Evolutionary conservation across 208 protist species (phyloP).

Genomic region (Wallacemonas sp.): DNA sequence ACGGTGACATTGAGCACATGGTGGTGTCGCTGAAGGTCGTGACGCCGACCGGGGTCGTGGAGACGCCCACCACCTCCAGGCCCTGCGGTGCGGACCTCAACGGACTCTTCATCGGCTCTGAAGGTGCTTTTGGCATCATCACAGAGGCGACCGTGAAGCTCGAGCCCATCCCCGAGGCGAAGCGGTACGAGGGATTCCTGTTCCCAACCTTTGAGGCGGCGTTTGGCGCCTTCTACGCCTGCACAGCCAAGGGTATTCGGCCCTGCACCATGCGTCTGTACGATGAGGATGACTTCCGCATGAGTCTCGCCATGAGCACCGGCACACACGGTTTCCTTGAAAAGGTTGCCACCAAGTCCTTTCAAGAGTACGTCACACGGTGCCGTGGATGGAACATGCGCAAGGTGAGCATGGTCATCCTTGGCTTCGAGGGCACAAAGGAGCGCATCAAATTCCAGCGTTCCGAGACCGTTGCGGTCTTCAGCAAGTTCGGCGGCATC

Average conservation of each 20-base stretch:
- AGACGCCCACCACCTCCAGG: slow-evolving; percentile 78
- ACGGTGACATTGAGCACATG: slow-evolving; percentile 95
- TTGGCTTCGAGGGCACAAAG: slow-evolving; percentile 86
- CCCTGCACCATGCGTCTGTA: slow-evolving; percentile 91
- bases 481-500: slow-evolving; percentile 59
- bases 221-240: slow-evolving; percentile 80
- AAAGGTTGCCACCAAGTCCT: slow-evolving; percentile 48
- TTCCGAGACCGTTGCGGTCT: slow-evolving; percentile 49
- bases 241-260: slow-evolving; percentile 77
- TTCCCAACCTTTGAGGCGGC: slow-evolving; percentile 88
- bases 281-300: slow-evolving; percentile 90
- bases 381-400: slow-evolving; percentile 72
- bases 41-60: slow-evolving; percentile 89
- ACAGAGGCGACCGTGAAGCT: slow-evolving; percentile 92
- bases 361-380: slow-evolving; percentile 64
- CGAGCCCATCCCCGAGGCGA: slow-evolving; percentile 80
- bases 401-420: slow-evolving; percentile 74
- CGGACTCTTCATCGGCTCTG: slow-evolving; percentile 89
- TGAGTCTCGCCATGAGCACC: slow-evolving; percentile 88
- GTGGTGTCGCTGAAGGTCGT: slow-evolving; percentile 90
- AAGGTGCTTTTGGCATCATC: slow-evolving; percentile 93
- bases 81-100: slow-evolving; percentile 90
- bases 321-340: slow-evolving; percentile 39
- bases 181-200: slow-evolving; percentile 87
- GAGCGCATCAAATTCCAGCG: slow-evolving; percentile 67